Evolutionary conservation across 1,284 basidiomycete species (phyloP), one percentile per base, ranked within the genome.

Genomic region (Xerocomus cyaneibrunnescens): DNA sequence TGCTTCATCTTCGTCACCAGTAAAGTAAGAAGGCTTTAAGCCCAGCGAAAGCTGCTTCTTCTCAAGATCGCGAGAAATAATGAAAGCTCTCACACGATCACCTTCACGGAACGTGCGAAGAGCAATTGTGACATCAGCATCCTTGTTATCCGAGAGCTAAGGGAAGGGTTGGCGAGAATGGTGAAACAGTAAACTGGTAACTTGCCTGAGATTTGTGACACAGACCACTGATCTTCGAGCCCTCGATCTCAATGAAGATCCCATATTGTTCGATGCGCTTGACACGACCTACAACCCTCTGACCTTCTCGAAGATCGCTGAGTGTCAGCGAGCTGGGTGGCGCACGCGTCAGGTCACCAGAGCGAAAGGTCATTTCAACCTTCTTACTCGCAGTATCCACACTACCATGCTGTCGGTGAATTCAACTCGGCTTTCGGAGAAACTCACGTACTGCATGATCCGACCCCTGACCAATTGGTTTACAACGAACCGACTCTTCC

Each of bases 171-270:
- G 7, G 50, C 1, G 17, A 16, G 40, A 5, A 50, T 48, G 40
- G 35, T 1, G 36, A 34, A 54, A 48, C 1, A 22, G 45, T 23
- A 22, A 28, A 48, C 30, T 45, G 32, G 32, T 37, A 45, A 46
- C 78, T 47, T 63, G 88, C 89, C 78, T 97, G 82, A 19, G 90
- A 92, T 71, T 94, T 94, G 72, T 99, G 97, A 69, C 96, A 98
- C 10, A 99, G 76, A 6, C 97, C 97, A 51, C 81, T 87, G 44
- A 98, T 75, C 62, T 87, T 88, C 1, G 89, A 88, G 14, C 82
- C 87, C 10, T 90, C 84, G 37, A 98, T 87, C 66, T 89, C 82
- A 48, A 99, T 84, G 74, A 99, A 98, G 34, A 98, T 77, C 16
- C 97, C 97, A 64, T 92, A 99, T 32, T 85, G 81, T 69, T 94